These are phyloP conservation scores for Colletotrichum chlorophyti DNA, from an alignment of 2,329 filamentous ascomycete genomes.

Conservation along the genomic window DNA sequence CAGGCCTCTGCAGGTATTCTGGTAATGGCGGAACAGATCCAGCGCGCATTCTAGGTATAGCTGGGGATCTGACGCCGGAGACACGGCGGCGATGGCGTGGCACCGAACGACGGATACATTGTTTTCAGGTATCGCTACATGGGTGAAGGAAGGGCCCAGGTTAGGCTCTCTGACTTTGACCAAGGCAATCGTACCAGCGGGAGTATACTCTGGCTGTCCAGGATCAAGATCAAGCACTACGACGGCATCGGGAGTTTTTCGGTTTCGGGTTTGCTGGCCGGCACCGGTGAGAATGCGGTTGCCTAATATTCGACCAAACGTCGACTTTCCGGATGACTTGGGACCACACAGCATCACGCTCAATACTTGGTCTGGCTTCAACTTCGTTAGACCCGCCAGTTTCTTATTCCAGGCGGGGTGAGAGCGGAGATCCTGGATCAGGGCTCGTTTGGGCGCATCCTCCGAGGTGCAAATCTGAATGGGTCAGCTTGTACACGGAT, in stretches of 20 bases:
- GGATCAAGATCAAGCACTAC: constrained; percentile 76
- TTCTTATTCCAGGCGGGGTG: constrained; percentile 68
- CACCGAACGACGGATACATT: constrained; percentile 55
- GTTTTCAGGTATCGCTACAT: constrained; percentile 46
- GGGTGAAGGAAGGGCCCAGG: constrained; percentile 72
- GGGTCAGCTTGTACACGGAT: constrained; percentile 33
- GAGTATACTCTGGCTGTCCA: constrained; percentile 77
- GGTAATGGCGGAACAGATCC: constrained; percentile 68
- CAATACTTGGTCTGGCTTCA: constrained; percentile 41
- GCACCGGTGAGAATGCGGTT: constrained; percentile 69
- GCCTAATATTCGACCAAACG: constrained; percentile 69
- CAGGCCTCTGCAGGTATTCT: constrained; percentile 43
- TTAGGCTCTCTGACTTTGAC: constrained; percentile 66
- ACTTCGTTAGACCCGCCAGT: constrained; percentile 52
- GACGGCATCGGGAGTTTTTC: constrained; percentile 40
- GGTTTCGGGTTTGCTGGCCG: constrained; percentile 32
- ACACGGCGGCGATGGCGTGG: constrained; percentile 71
- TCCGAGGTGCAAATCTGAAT: constrained; percentile 59
- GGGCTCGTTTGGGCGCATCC: constrained; percentile 55
- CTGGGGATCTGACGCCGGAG: constrained; percentile 69
- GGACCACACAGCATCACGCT: constrained; percentile 70
- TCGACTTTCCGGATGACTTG: constrained; percentile 79
- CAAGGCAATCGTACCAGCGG: constrained; percentile 74
- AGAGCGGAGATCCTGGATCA: constrained; percentile 61
- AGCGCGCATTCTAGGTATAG: constrained; percentile 70